Evolutionary conservation across 2,329 filamentous ascomycete genomes (phyloP).

Genomic region (Pestalotiopsis fici): DNA sequence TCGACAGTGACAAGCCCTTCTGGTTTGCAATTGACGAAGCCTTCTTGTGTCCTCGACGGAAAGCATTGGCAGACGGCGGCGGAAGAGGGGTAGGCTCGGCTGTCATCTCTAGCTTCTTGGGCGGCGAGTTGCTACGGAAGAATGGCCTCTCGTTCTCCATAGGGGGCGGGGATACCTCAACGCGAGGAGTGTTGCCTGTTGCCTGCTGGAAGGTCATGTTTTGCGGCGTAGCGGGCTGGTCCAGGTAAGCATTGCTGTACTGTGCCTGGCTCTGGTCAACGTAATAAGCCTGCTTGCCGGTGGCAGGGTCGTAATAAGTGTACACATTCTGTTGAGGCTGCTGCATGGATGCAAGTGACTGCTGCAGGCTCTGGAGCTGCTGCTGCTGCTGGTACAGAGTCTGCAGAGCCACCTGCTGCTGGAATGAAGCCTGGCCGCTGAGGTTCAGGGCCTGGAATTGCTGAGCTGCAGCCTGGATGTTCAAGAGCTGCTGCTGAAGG

Average conservation of each 20-base stretch:
- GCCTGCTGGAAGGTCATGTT: constrained; percentile 41
- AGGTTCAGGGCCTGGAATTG: constrained; percentile 80
- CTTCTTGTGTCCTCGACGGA: constrained; percentile 94
- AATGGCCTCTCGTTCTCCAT: constrained; percentile 53
- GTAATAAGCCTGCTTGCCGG: constrained; percentile 78
- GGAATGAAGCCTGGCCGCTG: constrained; percentile 50
- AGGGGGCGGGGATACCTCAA: constrained; percentile 81
- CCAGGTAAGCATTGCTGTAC: constrained; percentile 37
- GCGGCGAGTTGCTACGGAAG: constrained; percentile 66
- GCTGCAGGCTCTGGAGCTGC: constrained; percentile 67
- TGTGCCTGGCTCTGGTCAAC: constrained; percentile 61
- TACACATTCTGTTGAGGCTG: constrained; percentile 70
- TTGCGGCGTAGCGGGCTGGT: constrained; percentile 38
- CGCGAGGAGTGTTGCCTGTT: constrained; percentile 65
- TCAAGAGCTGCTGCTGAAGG: constrained; percentile 89
- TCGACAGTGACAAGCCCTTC: constrained; percentile 49
- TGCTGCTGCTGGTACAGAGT: constrained; percentile 57
- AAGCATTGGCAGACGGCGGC: constrained; percentile 85
- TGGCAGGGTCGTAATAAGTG: constrained; percentile 82
- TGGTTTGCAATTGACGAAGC: constrained; percentile 71
- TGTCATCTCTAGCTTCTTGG: constrained; percentile 69
- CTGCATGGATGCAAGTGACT: constrained; percentile 57
- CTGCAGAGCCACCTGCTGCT: constrained; percentile 49
- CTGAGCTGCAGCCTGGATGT: constrained; percentile 79
- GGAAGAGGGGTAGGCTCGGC: constrained; percentile 72